These are phyloP conservation scores for Eimeria sp. DNA, from an alignment of 169 alveolate species.

Conservation along the genomic window DNA sequence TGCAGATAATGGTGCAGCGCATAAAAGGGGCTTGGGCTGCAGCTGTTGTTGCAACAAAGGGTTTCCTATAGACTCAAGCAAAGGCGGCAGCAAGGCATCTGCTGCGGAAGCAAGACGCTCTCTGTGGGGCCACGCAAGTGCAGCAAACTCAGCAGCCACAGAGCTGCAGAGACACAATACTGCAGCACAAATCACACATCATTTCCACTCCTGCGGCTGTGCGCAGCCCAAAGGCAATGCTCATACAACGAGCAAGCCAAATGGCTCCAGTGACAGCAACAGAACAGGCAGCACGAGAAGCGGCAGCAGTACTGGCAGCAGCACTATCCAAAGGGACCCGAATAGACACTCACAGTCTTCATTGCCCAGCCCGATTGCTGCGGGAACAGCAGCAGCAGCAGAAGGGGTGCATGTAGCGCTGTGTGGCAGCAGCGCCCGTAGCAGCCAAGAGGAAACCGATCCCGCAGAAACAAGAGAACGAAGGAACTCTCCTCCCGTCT, in stretches of 20 bases:
- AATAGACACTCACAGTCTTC: slow-evolving; percentile 1
- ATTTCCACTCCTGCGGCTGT: background rate
- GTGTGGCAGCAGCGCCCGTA: slow-evolving; percentile 53
- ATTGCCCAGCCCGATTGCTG: background rate
- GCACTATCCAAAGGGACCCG: background rate
- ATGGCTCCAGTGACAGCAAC: background rate
- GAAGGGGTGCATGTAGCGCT: slow-evolving; percentile 11
- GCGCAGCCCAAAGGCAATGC: background rate
- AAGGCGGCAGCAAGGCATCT: slow-evolving; percentile 47
- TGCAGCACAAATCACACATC: background rate
- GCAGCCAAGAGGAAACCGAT: slow-evolving; percentile 49
- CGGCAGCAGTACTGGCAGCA: background rate
- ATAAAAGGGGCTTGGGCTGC: slow-evolving; percentile 3
- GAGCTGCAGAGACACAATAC: slow-evolving; percentile 45
- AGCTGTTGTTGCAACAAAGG: slow-evolving; percentile 45
- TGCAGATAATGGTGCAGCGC: background rate
- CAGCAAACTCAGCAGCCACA: slow-evolving; percentile 66
- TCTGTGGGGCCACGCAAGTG: slow-evolving; percentile 56
- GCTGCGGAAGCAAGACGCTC: slow-evolving; percentile 24
- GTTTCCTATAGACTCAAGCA: slow-evolving; percentile 18
- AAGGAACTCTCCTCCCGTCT: background rate
- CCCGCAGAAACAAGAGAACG: slow-evolving; percentile 6
- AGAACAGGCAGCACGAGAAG: background rate
- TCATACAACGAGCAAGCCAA: background rate
- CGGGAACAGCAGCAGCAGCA: slow-evolving; percentile 60